Base-by-base conservation (phyloP, 2,329 filamentous ascomycete species). In the Bipolaris sorokiniana region DNA sequence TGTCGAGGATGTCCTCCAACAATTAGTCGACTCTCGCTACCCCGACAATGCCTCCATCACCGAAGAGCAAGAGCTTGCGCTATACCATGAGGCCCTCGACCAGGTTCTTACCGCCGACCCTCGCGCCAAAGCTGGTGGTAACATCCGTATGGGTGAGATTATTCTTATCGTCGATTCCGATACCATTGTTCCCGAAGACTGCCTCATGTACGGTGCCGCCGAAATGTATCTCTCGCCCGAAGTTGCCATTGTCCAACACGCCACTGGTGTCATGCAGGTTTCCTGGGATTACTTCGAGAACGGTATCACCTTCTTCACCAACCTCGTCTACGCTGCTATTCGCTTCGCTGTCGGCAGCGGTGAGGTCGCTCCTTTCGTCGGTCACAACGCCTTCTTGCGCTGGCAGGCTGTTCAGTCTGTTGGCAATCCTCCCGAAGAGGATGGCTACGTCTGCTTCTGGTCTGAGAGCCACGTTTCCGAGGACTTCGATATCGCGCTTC, bases 121-220 rank as follows among this genome's bases (percentile, higher is more conserved):
- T 26, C 89, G 88, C 16, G 91, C 63, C 2, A 67, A 88, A 88
- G 91, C 91, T 33, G 90, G 91, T 71, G 91, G 91, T 56, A 92
- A 95, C 75, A 88, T 96, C 65, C 90, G 91, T 48, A 82, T 95
- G 42, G 91, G 91, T 52, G 91, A 95, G 76, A 92, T 91, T 72
- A 90, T 92, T 58, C 79, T 90, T 33, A 80, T 92, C 56, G 89
- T 68, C 56, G 65, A 70, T 41, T 63, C 63, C 2, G 62, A 63
- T 18, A 60, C 57, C 40, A 61, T 63, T 23, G 66, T 69, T 20
- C 90, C 90, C 0, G 79, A 83, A 44, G 90, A 92, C 73, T 92
- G 90, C 70, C 81, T 92, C 57, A 82, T 92, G n/a, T 89, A 92
- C 71, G 89, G 88, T 42, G 88, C 90, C 28, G 90, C 87, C 42